Base-by-base conservation (phyloP, 495 filamentous ascomycete species). In the Penicillium salamii region DNA sequence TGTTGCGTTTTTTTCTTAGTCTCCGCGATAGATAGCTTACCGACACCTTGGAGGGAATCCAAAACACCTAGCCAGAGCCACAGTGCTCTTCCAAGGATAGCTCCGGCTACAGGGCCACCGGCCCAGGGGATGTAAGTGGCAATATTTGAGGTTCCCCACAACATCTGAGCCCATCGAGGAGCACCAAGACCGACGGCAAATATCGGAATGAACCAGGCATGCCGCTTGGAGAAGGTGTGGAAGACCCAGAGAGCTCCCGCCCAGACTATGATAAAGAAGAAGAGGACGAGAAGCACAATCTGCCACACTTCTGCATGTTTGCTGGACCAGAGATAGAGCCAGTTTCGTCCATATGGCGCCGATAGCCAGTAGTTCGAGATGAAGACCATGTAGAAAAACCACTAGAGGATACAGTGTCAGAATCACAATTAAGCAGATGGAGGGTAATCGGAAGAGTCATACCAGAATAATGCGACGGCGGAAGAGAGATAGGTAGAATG, bases 381-480 rank as follows among this genome's bases (percentile, higher is more conserved):
- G 11, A 54, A 50, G 7, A 49, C 73, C 7, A 71, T 66, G 19
- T 70, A 61, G 43, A 58, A 61, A 31, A 61, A 61, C 58, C 58
- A 61, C 58, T 61, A 26, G 28, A 32, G 32, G 14, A 49, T 51
- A 32, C 23, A 32, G 35, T 24, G 29, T 52, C 31, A 52, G 42
- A 23, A 42, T 47, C 7, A 44, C 33, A 24, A 29, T 39, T 5
- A 42, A 18, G 14, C 36, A 11, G 33, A 45, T 14, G 14, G 26
- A 41, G 29, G n/a, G n/a, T n/a, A 44, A 29, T 7, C 8, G 31
- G 49, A 42, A 49, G 53, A 37, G 52, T 63, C 42, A 44, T 44
- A 44, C 63, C 23, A 82, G 63, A 33, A 84, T 75, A 32, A 83
- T 78, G 53, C 80, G 79, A 21, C 83, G 74, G 21, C 80, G 75